Conservation (phyloP, 2,329 filamentous ascomycete genomes). For the Colletotrichum australisinense region DNA sequence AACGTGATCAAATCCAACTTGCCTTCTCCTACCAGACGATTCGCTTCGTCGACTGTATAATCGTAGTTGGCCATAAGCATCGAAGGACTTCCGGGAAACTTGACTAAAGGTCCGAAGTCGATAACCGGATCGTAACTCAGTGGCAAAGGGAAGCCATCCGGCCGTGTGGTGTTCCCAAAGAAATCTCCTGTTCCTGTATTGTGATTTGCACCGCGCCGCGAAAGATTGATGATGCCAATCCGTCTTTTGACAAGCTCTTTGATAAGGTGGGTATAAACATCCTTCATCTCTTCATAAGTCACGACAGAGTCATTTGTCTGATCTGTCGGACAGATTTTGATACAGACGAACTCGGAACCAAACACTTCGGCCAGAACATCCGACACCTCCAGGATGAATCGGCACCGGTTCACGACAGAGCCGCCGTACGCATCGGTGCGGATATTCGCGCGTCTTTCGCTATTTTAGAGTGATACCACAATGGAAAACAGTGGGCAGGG, state of each 20-base stretch:
- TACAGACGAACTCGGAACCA: slow-evolving; percentile 48
- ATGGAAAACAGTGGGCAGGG: neutral
- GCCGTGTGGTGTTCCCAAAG: neutral
- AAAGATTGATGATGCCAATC: slow-evolving; percentile 61
- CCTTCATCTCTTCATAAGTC: slow-evolving; percentile 1
- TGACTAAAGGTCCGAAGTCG: slow-evolving; percentile 18
- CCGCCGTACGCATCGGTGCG: slow-evolving; percentile 62
- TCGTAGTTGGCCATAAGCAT: slow-evolving; percentile 14
- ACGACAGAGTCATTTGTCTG: slow-evolving; percentile 59
- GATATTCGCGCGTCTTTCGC: slow-evolving; percentile 51
- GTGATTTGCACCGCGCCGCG: slow-evolving; percentile 12
- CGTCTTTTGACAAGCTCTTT: slow-evolving; percentile 55
- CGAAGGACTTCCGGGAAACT: neutral
- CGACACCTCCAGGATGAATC: slow-evolving; percentile 59
- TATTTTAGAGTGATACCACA: neutral
- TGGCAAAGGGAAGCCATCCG: neutral
- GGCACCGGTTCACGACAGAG: slow-evolving; percentile 60
- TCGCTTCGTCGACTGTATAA: slow-evolving; percentile 26
- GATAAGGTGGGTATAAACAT: slow-evolving; percentile 58
- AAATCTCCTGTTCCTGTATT: neutral
- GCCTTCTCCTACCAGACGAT: neutral
- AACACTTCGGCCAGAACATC: slow-evolving; percentile 40
- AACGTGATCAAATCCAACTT: slow-evolving; percentile 27
- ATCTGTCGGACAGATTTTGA: slow-evolving; percentile 60
- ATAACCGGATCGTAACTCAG: slow-evolving; percentile 14